Evolutionary conservation across 306 rosid species (phyloP).

Genomic region (Heteromeles arbutifolia): DNA sequence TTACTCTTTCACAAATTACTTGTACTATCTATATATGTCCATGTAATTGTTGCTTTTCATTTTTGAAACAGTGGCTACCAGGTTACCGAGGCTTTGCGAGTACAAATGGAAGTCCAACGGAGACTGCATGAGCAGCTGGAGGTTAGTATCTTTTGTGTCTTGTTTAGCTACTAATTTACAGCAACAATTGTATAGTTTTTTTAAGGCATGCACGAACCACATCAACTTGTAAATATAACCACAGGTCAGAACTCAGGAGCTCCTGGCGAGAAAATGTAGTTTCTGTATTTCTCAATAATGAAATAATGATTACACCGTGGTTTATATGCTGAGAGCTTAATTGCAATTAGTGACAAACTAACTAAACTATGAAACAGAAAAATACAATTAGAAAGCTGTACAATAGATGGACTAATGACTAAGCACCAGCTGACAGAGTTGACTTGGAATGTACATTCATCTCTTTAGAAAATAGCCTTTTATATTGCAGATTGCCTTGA

Average conservation of each 20-base stretch:
- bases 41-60: not conserved
- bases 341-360: too few species aligned
- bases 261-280: not conserved
- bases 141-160: slow-evolving; percentile 26
- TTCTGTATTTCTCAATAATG: too few species aligned
- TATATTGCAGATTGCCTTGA: not conserved
- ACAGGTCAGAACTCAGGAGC: not conserved
- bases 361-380: too few species aligned
- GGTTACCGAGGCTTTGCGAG: slow-evolving; percentile 55
- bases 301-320: too few species aligned
- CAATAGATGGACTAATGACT: too few species aligned
- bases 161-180: not conserved
- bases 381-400: too few species aligned
- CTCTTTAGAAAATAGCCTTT: not conserved
- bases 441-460: too few species aligned
- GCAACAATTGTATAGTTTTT: not conserved
- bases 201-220: not conserved
- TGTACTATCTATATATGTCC: not conserved
- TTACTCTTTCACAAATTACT: not conserved
- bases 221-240: not conserved
- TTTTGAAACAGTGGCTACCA: slow-evolving; percentile 39
- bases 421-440: too few species aligned
- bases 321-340: too few species aligned
- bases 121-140: slow-evolving; percentile 60
- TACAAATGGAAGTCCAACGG: slow-evolving; percentile 61